Percentiles rank a stretch among this genome's conserved stretches.
Conservation (phyloP, 73 alveolate species). For the Tetrahymena elliotti region DNA sequence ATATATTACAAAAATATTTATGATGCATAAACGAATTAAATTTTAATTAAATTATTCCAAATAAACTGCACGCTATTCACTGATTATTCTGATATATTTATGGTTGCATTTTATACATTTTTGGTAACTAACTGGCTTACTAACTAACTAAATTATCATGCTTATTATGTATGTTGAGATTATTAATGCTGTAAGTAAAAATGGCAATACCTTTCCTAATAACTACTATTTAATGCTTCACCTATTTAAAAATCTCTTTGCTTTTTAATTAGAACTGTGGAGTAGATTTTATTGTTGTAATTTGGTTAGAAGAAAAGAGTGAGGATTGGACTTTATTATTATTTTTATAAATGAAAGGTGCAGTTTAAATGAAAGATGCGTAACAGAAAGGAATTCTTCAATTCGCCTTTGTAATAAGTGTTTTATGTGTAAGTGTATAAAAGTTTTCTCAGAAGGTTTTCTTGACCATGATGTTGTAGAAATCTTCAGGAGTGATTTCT, state of each 20-base stretch:
- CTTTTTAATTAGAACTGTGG: too few relatives aligned
- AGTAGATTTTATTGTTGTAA: background rate
- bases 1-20: background rate
- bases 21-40: background rate
- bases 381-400: background rate
- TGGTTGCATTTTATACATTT: background rate
- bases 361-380: background rate
- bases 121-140: background rate
- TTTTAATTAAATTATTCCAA: background rate
- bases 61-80: background rate
- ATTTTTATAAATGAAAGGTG: background rate
- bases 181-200: too few relatives aligned
- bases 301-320: background rate
- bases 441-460: constrained; percentile 46
- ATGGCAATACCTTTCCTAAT: background rate
- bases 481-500: constrained; percentile 89
- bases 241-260: background rate
- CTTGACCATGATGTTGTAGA: constrained; percentile 86
- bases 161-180: background rate
- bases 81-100: background rate
- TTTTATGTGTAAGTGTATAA: background rate
- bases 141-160: background rate
- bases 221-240: background rate
- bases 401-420: background rate
- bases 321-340: too few relatives aligned